These are phyloP conservation scores for Rossbeevera mucosa DNA, from an alignment of 768 basidiomycete genomes.

Conservation along the genomic window DNA sequence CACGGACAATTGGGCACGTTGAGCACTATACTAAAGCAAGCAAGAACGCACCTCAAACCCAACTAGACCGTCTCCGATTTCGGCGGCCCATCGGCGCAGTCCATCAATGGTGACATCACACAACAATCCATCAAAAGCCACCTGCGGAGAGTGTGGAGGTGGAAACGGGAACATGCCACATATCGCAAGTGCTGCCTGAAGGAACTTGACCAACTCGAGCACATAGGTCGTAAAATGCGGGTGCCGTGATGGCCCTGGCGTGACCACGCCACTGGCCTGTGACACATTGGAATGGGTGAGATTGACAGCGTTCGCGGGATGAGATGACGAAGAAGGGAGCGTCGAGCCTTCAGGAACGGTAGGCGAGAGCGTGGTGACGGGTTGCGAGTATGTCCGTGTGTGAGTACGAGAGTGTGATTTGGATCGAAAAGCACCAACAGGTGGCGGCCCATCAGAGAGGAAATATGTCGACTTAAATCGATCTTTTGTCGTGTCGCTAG, in stretches of 20 bases:
- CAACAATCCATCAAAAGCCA: slow-evolving; percentile 58
- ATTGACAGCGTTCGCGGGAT: slow-evolving; percentile 13
- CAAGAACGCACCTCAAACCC: slow-evolving; percentile 50
- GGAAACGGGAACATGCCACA: slow-evolving; percentile 59
- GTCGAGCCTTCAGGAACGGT: slow-evolving; percentile 17
- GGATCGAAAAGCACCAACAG: slow-evolving; percentile 20
- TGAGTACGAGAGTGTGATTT: slow-evolving; percentile 30
- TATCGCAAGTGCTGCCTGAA: slow-evolving; percentile 66
- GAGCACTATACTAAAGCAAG: background rate
- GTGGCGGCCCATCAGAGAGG: slow-evolving; percentile 40
- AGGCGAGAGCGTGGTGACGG: slow-evolving; percentile 21
- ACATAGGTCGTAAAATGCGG: slow-evolving; percentile 59
- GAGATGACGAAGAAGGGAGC: slow-evolving; percentile 24
- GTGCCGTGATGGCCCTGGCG: slow-evolving; percentile 20
- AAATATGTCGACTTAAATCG: slow-evolving; percentile 72
- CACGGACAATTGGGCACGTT: background rate
- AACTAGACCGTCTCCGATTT: slow-evolving; percentile 58
- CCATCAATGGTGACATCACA: slow-evolving; percentile 76
- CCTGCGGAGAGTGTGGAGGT: slow-evolving; percentile 6
- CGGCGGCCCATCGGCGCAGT: slow-evolving; percentile 61
- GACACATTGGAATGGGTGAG: slow-evolving; percentile 13
- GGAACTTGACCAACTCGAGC: slow-evolving; percentile 68
- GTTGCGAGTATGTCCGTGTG: slow-evolving; percentile 28
- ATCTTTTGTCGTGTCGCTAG: slow-evolving; percentile 73
- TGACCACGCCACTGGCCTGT: slow-evolving; percentile 7